A percentile compares a stretch with the other conserved stretches of the same genome.
These are phyloP conservation scores for Stephania japonica DNA, from an alignment of 164 flowering plant genomes.

Conservation along the genomic window DNA sequence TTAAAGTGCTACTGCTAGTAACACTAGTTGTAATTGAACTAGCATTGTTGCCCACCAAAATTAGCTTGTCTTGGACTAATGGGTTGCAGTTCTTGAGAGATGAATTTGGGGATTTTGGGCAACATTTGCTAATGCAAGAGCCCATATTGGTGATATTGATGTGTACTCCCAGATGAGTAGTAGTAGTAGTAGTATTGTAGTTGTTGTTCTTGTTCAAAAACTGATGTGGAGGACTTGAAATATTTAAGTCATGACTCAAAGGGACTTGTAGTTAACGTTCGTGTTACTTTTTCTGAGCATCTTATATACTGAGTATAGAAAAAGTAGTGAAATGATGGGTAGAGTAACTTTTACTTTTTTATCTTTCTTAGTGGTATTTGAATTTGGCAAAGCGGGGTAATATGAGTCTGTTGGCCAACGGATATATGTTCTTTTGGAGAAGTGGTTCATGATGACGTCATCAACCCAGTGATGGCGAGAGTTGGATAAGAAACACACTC, in stretches of 20 bases:
- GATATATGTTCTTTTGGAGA: constrained; percentile 14
- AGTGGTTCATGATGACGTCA: constrained; percentile 4
- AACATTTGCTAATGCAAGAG: constrained; percentile 63
- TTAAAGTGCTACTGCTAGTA: constrained; percentile 6
- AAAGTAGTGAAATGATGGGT: not conserved
- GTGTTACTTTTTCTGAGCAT: constrained; percentile 13
- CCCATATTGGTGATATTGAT: constrained; percentile 36
- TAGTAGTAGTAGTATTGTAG: too few species aligned
- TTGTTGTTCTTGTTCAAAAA: too few species aligned
- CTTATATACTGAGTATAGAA: too few species aligned
- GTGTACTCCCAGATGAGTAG: not conserved
- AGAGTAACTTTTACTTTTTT: constrained; percentile 8
- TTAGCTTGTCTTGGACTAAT: constrained; percentile 50
- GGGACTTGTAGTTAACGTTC: too few species aligned
- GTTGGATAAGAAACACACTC: too few species aligned
- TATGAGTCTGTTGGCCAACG: constrained; percentile 47
- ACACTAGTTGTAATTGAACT: not conserved
- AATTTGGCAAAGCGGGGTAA: constrained; percentile 34
- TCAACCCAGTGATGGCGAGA: not conserved
- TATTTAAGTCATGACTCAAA: too few species aligned
- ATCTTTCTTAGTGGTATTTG: constrained; percentile 28
- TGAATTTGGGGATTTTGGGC: constrained; percentile 17
- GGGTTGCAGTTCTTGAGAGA: constrained; percentile 10
- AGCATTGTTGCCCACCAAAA: constrained; percentile 32
- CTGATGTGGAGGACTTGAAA: too few species aligned